Evolutionary conservation across 805 yeast genomes (phyloP).

Genomic region (Sugiyamaella marilandica): DNA sequence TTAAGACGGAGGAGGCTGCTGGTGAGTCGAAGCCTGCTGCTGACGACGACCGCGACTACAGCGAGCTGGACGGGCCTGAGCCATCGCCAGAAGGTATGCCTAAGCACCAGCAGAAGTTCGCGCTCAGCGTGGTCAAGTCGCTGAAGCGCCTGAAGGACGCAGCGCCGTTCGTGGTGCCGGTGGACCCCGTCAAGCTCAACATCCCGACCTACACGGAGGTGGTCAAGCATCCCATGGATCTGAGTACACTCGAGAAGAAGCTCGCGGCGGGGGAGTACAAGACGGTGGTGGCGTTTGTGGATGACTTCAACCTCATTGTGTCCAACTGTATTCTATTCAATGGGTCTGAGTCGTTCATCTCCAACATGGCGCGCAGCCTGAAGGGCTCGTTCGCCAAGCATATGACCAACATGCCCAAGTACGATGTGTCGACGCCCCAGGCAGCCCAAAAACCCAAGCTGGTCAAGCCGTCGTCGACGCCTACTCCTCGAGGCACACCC

Average conservation of each 20-base stretch:
- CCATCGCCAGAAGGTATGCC: slow-evolving; percentile 25
- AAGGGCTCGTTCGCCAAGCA: slow-evolving; percentile 93
- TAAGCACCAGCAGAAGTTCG: slow-evolving; percentile 76
- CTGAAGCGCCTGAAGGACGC: slow-evolving; percentile 91
- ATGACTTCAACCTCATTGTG: slow-evolving; percentile 82
- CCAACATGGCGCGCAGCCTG: slow-evolving; percentile 87
- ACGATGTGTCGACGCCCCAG: slow-evolving; percentile 30
- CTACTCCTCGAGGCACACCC: slow-evolving; percentile 25
- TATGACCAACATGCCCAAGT: slow-evolving; percentile 83
- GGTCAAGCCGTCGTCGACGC: slow-evolving; percentile 22
- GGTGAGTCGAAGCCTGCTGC: neutral
- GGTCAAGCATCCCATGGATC: slow-evolving; percentile 86
- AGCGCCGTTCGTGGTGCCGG: slow-evolving; percentile 82
- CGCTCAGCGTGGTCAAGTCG: slow-evolving; percentile 73
- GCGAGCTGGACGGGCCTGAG: slow-evolving; percentile 14
- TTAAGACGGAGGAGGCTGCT: neutral
- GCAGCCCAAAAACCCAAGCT: slow-evolving; percentile 16
- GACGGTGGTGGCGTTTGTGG: slow-evolving; percentile 59
- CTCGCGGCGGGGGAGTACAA: slow-evolving; percentile 65
- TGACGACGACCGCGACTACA: slow-evolving; percentile 3
- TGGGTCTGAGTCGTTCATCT: slow-evolving; percentile 75
- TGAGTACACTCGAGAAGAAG: slow-evolving; percentile 84
- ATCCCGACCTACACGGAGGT: slow-evolving; percentile 87
- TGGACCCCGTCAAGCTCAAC: slow-evolving; percentile 80
- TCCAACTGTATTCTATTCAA: slow-evolving; percentile 77